These are phyloP conservation scores for Sarocladium oryzae DNA, from an alignment of 2,329 filamentous ascomycete species.

Conservation along the genomic window DNA sequence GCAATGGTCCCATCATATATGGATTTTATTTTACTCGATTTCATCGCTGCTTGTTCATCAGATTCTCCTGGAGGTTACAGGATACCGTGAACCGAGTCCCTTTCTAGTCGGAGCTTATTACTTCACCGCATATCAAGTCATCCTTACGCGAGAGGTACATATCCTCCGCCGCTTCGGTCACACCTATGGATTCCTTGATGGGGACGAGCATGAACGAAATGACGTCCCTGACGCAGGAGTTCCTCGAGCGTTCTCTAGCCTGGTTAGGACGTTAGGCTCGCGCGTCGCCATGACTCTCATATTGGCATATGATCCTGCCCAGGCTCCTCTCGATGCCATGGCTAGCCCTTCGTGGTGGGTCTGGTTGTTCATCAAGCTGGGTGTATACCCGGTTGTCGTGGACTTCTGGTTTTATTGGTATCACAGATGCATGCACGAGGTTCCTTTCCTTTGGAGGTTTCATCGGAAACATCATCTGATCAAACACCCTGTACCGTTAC, in stretches of 20 bases:
- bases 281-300: constrained; percentile 19
- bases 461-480: constrained; percentile 39
- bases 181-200: constrained; percentile 20
- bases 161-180: constrained; percentile 24
- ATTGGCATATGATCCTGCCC: constrained; percentile 17
- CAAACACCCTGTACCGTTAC: constrained; percentile 33
- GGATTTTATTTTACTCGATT: constrained; percentile 25
- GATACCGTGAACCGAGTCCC: constrained; percentile 11
- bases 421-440: constrained; percentile 34
- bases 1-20: constrained; percentile 22
- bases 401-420: constrained; percentile 37
- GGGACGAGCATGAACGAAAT: constrained; percentile 25
- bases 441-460: constrained; percentile 27
- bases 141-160: constrained; percentile 22
- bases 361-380: constrained; percentile 24
- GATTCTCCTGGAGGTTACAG: constrained; percentile 10
- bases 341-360: constrained; percentile 15
- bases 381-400: constrained; percentile 28
- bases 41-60: constrained; percentile 19
- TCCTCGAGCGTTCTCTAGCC: constrained; percentile 17
- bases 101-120: constrained; percentile 19
- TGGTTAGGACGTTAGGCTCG: constrained; percentile 16
- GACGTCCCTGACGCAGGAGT: constrained; percentile 25
- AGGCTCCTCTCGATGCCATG: constrained; percentile 10
- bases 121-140: constrained; percentile 22